Base-by-base conservation (phyloP, 768 basidiomycete species). In the Russula vinacea region DNA sequence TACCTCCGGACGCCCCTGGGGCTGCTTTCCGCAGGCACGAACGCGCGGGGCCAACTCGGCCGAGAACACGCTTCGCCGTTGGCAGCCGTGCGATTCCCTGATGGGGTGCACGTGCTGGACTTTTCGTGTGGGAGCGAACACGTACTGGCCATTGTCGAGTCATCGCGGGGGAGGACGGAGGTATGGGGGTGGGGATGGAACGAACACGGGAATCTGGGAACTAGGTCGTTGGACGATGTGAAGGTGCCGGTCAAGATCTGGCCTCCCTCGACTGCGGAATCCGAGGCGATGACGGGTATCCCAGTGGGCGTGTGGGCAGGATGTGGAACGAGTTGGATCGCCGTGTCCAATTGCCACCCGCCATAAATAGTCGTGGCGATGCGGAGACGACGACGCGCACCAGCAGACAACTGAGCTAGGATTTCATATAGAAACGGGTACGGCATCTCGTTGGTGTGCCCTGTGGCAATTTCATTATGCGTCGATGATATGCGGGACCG, bases 161-260 rank as follows among this genome's bases (percentile, higher is more conserved):
- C n/a, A n/a, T n/a, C 72, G 3, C 56, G 72, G 0, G 47, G 51
- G 33, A 59, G 59, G 10, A 56, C 33, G 5, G 51, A 32, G 33
- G 81, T 94, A 0, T 90, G 85, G 84, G 90, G 85, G 0, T 97
- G 95, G 92, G 96, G 96, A 0, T 98, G 96, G 95, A 98, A 98
- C 73, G 96, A 98, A 74, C 96, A 98, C 72, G 96, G 96, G 8
- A 98, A 97, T 74, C 78, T 98, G 32, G 94, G 91, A 0, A 71
- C 84, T 26, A 87, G 86, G 0, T 77, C 80, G 40, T 83, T 83
- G 5, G 75, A 78, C 3, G 87, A 94, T 69, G 74, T 83, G 10
- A 65, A 70, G 8, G 32, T 71, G 17, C 87, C 88, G 17, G 72
- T 76, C 13, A 81, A 75, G 66, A 70, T 90, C 13, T 88, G 88